These are phyloP conservation scores for Spatholobus suberectus DNA, from an alignment of 306 rosid genomes.

Conservation along the genomic window DNA sequence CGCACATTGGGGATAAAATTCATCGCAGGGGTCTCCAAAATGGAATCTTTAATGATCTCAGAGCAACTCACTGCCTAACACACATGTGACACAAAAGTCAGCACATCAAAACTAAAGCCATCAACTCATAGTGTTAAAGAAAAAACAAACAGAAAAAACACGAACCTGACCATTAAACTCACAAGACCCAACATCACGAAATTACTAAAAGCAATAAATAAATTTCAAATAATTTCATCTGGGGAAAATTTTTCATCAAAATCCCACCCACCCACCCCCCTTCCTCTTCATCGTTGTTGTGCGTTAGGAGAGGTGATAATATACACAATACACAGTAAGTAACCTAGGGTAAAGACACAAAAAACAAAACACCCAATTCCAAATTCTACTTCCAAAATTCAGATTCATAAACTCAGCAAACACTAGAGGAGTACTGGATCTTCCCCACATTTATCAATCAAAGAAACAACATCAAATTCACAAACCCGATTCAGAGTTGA, in stretches of 20 bases:
- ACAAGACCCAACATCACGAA: not conserved
- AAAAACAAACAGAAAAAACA: not conserved
- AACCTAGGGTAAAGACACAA: not conserved
- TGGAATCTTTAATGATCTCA: slow-evolving; percentile 53
- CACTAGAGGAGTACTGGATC: slow-evolving; percentile 16
- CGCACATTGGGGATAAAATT: slow-evolving; percentile 69
- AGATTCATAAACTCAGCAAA: slow-evolving; percentile 9
- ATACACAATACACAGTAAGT: not conserved
- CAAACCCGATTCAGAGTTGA: slow-evolving; percentile 5
- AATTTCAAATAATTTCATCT: not conserved
- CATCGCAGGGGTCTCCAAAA: slow-evolving; percentile 52
- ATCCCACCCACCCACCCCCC: too few species aligned
- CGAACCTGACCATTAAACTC: slow-evolving; percentile 5
- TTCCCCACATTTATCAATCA: slow-evolving; percentile 25
- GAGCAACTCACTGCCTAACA: slow-evolving; percentile 65
- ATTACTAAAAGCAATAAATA: not conserved
- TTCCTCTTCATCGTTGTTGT: not conserved
- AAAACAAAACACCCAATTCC: slow-evolving; percentile 31
- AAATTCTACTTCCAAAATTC: slow-evolving; percentile 27
- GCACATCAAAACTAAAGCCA: slow-evolving; percentile 18
- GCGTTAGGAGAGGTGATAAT: not conserved
- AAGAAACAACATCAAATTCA: not conserved
- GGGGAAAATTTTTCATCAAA: too few species aligned
- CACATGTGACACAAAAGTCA: not conserved
- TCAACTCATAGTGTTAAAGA: not conserved